Evolutionary conservation across 2,329 filamentous ascomycete species (phyloP), one percentile per base, ranked within the genome.

Genomic region (Decorospora gaudefroyi): DNA sequence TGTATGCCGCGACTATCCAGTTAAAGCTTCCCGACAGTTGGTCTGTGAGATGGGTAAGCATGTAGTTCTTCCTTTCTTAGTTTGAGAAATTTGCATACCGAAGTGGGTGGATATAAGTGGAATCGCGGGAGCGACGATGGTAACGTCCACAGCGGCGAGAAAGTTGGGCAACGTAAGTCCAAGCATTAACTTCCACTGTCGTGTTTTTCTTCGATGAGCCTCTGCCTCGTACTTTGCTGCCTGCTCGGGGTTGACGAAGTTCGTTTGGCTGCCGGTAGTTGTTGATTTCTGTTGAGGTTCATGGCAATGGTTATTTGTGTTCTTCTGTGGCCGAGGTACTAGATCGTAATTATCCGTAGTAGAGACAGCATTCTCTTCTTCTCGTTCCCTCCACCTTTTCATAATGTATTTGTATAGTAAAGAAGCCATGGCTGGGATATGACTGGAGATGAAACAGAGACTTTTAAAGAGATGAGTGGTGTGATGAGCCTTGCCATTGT

Each of bases 1-100:
- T 87, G 67, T 86, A 88, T 5, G 83, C 75, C 0, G 84, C 84
- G 12, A 87, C 79, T 58, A 88, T 85, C 83, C 83, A 87, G 33
- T 68, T 69, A 46, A 69, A 68, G 27, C 59, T 61, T 25, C 64
- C 64, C 59, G 85, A 86, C 2, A 85, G 73, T 55, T 84, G 78
- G 12, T 78, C 74, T 65, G 18, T 6, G 2, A 15, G 2, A 28
- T n/a, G 5, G 4, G 18, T 51, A 22, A 42, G 50, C 57, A 32
- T 5, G 4, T 19, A 2, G 22, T 11, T n/a, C 21, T 31, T 46
- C 25, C 17, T 15, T 33, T 16, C 11, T 25, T 33, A 16, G 13
- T 16, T 33, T 11, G 13, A 22, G 27, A 12, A 37, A 16, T 15
- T n/a, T 7, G 60, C 74, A 42, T 65, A 83, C 80, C 66, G 64